Evolutionary conservation across 192 early-diverging fungal genomes (phyloP).

Genomic region (Coemansia sp.): DNA sequence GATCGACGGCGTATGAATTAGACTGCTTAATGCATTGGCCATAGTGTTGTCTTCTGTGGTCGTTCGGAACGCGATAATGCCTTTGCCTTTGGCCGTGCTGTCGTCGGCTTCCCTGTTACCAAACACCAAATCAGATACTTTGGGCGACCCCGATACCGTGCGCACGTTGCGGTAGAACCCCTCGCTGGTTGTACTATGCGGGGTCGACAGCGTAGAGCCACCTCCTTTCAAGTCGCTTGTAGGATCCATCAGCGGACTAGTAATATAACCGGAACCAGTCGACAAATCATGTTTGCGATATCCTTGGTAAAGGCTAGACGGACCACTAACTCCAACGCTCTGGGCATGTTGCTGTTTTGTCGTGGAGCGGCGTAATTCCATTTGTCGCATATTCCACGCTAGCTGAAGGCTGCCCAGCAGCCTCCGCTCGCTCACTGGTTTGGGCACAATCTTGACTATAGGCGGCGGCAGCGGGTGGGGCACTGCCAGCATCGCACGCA

Average conservation of each 20-base stretch:
- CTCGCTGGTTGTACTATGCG: constrained; percentile 34
- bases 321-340: neutral
- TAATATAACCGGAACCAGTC: neutral
- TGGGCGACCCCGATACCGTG: constrained; percentile 21
- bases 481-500: constrained; percentile 13
- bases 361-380: constrained; percentile 10
- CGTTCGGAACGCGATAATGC: neutral
- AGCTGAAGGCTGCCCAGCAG: constrained; percentile 29
- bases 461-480: constrained; percentile 52
- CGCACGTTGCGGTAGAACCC: constrained; percentile 33
- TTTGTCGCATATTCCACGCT: constrained; percentile 33
- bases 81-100: neutral
- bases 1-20: too few species aligned
- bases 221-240: neutral
- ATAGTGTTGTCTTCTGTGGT: neutral
- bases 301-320: constrained; percentile 4
- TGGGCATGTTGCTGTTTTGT: neutral
- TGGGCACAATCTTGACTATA: constrained; percentile 38
- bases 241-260: constrained; percentile 13
- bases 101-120: neutral
- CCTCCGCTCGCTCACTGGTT: constrained; percentile 37
- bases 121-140: neutral
- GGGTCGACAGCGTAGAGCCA: constrained; percentile 18
- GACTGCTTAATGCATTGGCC: neutral
- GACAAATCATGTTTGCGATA: constrained; percentile 11